Evolutionary conservation across 2,329 filamentous ascomycete species (phyloP), one percentile per base, ranked within the genome.

Genomic region (Macrophomina tecta): DNA sequence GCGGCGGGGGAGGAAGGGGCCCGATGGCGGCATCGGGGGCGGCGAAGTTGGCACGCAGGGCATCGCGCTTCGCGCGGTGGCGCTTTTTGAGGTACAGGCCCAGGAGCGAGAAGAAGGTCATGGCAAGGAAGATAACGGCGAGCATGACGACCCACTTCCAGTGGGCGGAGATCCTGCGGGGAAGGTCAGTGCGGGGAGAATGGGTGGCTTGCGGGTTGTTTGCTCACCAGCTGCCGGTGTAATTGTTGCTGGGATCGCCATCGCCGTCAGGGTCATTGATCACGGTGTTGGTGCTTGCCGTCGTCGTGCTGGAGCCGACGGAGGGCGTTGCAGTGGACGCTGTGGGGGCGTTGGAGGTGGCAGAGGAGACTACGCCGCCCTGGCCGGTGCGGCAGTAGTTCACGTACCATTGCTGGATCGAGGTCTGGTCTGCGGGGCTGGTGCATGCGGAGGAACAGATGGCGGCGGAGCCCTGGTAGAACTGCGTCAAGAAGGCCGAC

Each of bases 121-220:
- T 91, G 64, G 83, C 89, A 68, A 94, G 82, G 51, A 90, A 84
- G 34, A 96, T 84, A 69, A 94, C 82, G 70, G 93, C 89, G 64
- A 95, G 83, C 85, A 95, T 92, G 69, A 94, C 84, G 53, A 96
- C 87, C 92, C 92, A 97, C 81, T 89, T 85, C 82, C 87, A 92
- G 77, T 94, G 91, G 34, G 82, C 84, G 7, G 85, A 83, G 60
- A 91, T 80, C 90, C 91, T 92, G 69, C 7, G 28, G 4, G 14
- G 34, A 38, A 30, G 28, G 42, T 40, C 3, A 45, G 18, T 53
- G 11, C 5, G 9, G 5, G 23, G 9, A 3, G 23, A 30, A 42
- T 9, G 58, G 53, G n/a, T 51, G 34, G 64, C 14, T 14, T 45
- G 45, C 8, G 16, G 30, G 51, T 9, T 18, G 38, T 23, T 12